Percentiles rank a stretch among this genome's conserved stretches.
Conservation (phyloP, 331 rosid genomes). For the Malus hybrid region DNA sequence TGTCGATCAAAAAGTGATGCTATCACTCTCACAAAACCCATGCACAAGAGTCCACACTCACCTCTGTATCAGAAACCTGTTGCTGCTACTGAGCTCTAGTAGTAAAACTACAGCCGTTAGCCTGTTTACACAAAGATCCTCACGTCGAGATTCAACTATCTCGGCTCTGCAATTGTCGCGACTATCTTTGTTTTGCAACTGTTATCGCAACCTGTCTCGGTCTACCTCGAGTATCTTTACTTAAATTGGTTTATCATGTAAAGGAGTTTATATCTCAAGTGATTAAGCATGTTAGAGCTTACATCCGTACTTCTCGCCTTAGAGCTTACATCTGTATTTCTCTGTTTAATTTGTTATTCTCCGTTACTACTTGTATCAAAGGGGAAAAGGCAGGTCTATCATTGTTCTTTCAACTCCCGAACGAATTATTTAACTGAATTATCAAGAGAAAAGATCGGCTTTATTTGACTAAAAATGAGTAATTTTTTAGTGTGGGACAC, state of each 20-base stretch:
- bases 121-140: not conserved
- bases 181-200: not conserved
- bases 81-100: not conserved
- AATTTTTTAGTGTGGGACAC: too few relatives aligned
- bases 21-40: too few relatives aligned
- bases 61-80: not conserved
- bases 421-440: too few relatives aligned
- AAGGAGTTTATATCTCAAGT: not conserved
- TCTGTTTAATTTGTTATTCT: not conserved
- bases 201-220: not conserved
- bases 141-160: not conserved
- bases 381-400: too few relatives aligned
- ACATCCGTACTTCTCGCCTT: not conserved
- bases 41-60: too few relatives aligned
- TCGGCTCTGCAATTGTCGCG: not conserved
- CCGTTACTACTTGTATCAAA: not conserved
- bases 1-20: too few relatives aligned
- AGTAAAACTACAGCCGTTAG: not conserved
- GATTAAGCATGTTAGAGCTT: not conserved
- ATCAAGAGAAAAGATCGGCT: too few relatives aligned
- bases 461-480: too few relatives aligned
- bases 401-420: too few relatives aligned
- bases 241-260: not conserved
- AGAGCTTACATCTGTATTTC: not conserved
- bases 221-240: not conserved